Base-by-base conservation (phyloP, 345 rosid genomes). In the Iberis pinnata region DNA sequence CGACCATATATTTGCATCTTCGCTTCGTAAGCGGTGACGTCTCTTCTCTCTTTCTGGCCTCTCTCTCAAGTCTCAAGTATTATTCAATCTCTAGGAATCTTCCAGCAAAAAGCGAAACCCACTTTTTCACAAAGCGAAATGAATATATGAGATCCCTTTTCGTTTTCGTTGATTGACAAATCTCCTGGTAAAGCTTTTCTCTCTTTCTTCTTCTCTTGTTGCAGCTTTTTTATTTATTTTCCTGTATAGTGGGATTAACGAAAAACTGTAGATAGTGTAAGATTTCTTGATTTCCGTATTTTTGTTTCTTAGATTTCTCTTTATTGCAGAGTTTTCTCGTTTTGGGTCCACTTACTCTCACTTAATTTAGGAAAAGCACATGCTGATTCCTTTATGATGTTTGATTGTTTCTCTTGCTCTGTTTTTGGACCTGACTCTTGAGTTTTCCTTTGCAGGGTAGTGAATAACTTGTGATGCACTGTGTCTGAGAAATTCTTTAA, bases 11-110 rank as follows among this genome's bases (percentile, higher is more conserved):
- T 64, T 37, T 57, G 43, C 44, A 64, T 64, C 62, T 47, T 48
- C 4, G 43, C 43, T 12, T 48, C 50, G 69, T 64, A 64, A 55
- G 56, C 56, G 56, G 69, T 64, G 69, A 64, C 69, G 69, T 55
- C 32, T 64, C 61, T 45, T 20, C 45, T 58, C 51, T 57, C 61
- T 19, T 32, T 60, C 58, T 41, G n/a, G n/a, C n/a, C 33, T 45
- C 43, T 58, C 35, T 44, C 2, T 44, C 31, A 38, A n/a, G 54
- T 63, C 55, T 19, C 14, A 37, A 53, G 53, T 37, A 32, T 53
- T 44, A 46, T 53, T 53, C 53, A 26, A 25, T 36, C 46, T 60
- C 4, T 14, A 8, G 20, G 20, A 56, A 29, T 29, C 8, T 6
- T 54, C 60, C 27, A 43, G 61, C 19, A 14, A 8, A 44, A 19